A percentile compares a stretch with the other conserved stretches of the same genome.
Conservation (phyloP, 176 grass and related monocot genomes). For the Pharus latifolius region DNA sequence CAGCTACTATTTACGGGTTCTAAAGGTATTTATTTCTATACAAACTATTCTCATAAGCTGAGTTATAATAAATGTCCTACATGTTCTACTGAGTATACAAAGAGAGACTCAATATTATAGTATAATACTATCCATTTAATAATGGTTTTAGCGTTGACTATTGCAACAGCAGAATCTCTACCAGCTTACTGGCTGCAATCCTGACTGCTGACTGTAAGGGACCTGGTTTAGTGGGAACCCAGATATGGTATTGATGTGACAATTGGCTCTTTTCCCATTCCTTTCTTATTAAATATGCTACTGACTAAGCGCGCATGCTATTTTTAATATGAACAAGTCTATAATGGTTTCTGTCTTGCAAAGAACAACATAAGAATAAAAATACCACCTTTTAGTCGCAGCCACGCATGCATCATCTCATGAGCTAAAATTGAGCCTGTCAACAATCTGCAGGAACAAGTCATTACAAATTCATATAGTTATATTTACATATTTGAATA, state of each 20-base stretch:
- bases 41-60: background rate
- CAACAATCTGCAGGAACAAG: conserved; percentile 61
- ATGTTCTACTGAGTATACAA: background rate
- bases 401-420: conserved; percentile 99
- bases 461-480: background rate
- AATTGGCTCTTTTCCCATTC: background rate
- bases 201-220: too few species aligned
- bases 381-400: conserved; percentile 72
- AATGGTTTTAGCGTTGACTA: background rate
- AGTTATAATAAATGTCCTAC: background rate
- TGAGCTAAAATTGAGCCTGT: conserved; percentile 95
- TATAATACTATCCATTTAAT: background rate
- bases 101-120: background rate
- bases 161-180: background rate
- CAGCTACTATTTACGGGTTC: background rate
- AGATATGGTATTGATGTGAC: background rate
- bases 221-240: background rate
- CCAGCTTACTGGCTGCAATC: background rate
- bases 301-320: background rate
- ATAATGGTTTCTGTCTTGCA: background rate
- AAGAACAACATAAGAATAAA: background rate
- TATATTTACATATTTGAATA: background rate
- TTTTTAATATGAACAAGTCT: background rate
- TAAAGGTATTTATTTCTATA: background rate
- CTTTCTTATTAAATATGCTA: background rate